These are phyloP conservation scores for Bjerkandera adusta DNA, from an alignment of 1,284 basidiomycete genomes.

Conservation along the genomic window DNA sequence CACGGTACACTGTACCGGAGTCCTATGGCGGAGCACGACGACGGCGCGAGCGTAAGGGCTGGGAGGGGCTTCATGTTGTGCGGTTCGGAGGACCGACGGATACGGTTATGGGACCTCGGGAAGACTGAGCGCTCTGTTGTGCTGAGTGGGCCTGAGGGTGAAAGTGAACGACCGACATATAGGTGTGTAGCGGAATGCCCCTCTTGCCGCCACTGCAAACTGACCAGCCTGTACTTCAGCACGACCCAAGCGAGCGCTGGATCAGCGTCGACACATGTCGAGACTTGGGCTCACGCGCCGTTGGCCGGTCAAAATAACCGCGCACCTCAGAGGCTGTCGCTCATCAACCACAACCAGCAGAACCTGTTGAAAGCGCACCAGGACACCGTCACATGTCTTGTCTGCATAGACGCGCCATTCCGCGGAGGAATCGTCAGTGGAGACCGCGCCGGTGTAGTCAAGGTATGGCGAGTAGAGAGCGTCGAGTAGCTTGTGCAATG, in stretches of 20 bases:
- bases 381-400: conserved; percentile 79
- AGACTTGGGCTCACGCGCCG: conserved; percentile 59
- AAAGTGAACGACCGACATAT: conserved; percentile 66
- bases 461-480: conserved; percentile 76
- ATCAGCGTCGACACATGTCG: conserved; percentile 51
- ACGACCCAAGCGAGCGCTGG: conserved; percentile 34
- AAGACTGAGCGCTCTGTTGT: conserved; percentile 70
- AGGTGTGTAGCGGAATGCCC: conserved; percentile 43
- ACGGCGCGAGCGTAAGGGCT: conserved; percentile 35
- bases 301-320: conserved; percentile 53
- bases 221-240: conserved; percentile 18
- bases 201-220: neutral
- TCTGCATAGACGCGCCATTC: conserved; percentile 85
- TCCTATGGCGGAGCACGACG: conserved; percentile 49
- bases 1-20: conserved; percentile 53
- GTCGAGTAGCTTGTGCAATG: conserved; percentile 27
- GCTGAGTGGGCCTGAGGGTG: conserved; percentile 68
- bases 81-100: conserved; percentile 79
- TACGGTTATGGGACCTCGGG: conserved; percentile 82
- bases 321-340: conserved; percentile 68
- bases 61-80: conserved; percentile 73
- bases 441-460: conserved; percentile 78
- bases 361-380: conserved; percentile 76
- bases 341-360: conserved; percentile 80
- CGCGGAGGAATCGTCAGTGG: conserved; percentile 84